phyloP scores from a whole-genome alignment of 1,284 basidiomycete genomes.

The Pulveroboletus sp. region DNA sequence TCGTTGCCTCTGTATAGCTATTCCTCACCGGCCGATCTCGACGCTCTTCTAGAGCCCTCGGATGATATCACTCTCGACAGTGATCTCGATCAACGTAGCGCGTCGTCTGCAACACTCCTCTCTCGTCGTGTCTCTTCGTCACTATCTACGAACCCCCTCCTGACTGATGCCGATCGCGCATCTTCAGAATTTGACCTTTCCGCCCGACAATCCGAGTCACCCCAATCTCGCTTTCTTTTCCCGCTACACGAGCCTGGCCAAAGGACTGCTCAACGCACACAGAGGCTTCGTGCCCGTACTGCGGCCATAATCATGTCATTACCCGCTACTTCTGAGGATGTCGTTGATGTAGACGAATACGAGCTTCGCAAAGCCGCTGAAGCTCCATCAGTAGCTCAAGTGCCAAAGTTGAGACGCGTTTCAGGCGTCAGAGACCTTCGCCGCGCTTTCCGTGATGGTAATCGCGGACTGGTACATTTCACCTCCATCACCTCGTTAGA shows the following conservation, averaged over 20 bases:
- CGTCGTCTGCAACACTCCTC: slow-evolving; percentile 29
- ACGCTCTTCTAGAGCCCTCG: slow-evolving; percentile 10
- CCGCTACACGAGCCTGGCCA: slow-evolving; percentile 30
- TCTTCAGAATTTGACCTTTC: slow-evolving; percentile 7
- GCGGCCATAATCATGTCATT: slow-evolving; percentile 29
- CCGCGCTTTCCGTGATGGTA: slow-evolving; percentile 24
- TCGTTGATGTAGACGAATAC: slow-evolving; percentile 13
- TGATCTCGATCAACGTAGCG: slow-evolving; percentile 21
- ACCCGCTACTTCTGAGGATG: slow-evolving; percentile 31
- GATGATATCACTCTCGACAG: slow-evolving; percentile 17
- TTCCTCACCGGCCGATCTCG: slow-evolving; percentile 1
- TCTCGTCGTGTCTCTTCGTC: slow-evolving; percentile 18
- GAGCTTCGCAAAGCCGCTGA: background rate
- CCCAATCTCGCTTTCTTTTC: slow-evolving; percentile 10
- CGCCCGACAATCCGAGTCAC: slow-evolving; percentile 7
- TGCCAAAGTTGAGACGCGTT: slow-evolving; percentile 28
- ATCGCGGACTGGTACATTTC: slow-evolving; percentile 8
- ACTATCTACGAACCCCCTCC: background rate
- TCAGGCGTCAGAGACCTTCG: slow-evolving; percentile 29
- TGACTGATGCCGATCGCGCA: slow-evolving; percentile 8
- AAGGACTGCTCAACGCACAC: slow-evolving; percentile 25
- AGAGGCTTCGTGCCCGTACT: slow-evolving; percentile 32
- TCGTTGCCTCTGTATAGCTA: slow-evolving; percentile 5
- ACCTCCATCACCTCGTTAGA: slow-evolving; percentile 9
- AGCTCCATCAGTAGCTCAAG: background rate